Evolutionary conservation across 2,329 filamentous ascomycete species (phyloP).

Genomic region (Ascochyta koolunga): DNA sequence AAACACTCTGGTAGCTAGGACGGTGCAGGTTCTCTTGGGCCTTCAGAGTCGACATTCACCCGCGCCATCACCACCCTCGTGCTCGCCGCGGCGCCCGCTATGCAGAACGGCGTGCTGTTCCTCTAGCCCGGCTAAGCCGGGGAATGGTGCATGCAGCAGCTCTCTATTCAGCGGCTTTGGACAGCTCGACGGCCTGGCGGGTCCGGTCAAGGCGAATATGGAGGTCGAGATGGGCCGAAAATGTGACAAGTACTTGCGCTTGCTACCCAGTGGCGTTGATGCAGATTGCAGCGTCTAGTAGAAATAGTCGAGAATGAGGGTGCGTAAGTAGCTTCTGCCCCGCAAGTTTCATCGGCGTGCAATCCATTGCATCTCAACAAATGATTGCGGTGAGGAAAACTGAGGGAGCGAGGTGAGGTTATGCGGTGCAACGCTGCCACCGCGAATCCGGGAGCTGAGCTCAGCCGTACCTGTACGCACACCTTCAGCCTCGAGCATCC

Average conservation of each 20-base stretch:
- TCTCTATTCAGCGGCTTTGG: neutral
- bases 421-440: neutral
- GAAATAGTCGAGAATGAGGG: too few relatives aligned
- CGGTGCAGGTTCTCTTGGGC: too few relatives aligned
- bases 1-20: too few relatives aligned
- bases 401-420: neutral
- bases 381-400: neutral
- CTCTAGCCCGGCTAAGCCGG: too few relatives aligned
- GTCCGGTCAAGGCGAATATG: neutral
- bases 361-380: neutral
- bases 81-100: too few relatives aligned
- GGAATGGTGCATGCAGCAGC: too few relatives aligned
- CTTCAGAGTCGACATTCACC: too few relatives aligned
- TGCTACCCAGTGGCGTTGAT: neutral
- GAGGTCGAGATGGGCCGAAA: neutral
- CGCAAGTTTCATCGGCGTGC: too few relatives aligned
- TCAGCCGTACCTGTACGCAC: conserved; percentile 2
- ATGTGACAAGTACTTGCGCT: neutral
- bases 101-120: too few relatives aligned
- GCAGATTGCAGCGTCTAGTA: neutral
- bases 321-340: too few relatives aligned
- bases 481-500: neutral
- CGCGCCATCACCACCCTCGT: too few relatives aligned
- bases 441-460: neutral
- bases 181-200: neutral